These are phyloP conservation scores for Pestalotiopsis fici DNA, from an alignment of 2,329 filamentous ascomycete genomes.

Conservation along the genomic window DNA sequence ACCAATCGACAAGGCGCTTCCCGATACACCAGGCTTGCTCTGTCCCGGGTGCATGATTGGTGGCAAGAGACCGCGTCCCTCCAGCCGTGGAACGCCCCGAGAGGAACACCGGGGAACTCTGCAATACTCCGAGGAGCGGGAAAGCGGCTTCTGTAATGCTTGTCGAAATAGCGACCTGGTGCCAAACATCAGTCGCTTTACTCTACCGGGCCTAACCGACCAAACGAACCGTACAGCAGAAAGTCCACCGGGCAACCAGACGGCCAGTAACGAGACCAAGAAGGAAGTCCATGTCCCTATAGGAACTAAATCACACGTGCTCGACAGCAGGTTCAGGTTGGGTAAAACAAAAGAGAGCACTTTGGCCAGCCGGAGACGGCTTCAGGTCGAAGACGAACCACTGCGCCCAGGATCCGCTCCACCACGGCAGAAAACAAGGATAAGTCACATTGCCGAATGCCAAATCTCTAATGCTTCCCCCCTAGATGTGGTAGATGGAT, in stretches of 20 bases:
- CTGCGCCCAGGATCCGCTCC: neutral
- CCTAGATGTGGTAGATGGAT: neutral
- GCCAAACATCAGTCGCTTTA: neutral
- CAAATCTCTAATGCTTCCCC: neutral
- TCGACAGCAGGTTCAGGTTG: neutral
- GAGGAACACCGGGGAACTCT: neutral
- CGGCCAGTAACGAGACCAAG: neutral
- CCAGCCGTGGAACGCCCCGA: neutral
- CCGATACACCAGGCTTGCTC: neutral
- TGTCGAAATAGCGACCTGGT: neutral
- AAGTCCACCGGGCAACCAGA: neutral
- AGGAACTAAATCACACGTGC: neutral
- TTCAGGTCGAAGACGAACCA: neutral
- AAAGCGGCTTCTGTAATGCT: slow-evolving; percentile 4
- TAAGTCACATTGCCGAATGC: neutral
- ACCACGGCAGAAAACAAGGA: neutral
- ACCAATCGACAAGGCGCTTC: neutral
- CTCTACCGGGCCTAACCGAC: neutral
- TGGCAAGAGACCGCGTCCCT: neutral
- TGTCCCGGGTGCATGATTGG: slow-evolving; percentile 2
- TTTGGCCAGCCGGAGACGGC: neutral
- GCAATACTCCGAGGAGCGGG: neutral
- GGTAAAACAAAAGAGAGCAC: neutral
- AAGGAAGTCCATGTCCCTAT: neutral
- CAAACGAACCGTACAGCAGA: neutral